These are phyloP conservation scores for Mycosphaerella arachidis DNA, from an alignment of 2,329 filamentous ascomycete species.

Conservation along the genomic window DNA sequence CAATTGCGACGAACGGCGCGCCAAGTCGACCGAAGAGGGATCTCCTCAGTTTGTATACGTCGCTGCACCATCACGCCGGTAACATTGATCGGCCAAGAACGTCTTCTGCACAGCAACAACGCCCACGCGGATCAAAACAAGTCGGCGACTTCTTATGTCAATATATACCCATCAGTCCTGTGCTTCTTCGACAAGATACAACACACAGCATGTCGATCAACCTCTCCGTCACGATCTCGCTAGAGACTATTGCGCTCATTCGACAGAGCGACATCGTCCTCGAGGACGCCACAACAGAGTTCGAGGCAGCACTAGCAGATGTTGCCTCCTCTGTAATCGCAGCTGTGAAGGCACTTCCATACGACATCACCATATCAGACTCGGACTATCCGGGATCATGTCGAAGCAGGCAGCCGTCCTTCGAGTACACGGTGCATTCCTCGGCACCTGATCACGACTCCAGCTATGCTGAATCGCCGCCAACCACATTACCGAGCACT, in stretches of 20 bases:
- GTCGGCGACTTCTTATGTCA: background rate
- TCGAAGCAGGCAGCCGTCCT: background rate
- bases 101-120: background rate
- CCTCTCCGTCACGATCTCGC: constrained; percentile 7
- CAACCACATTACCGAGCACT: background rate
- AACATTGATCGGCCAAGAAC: background rate
- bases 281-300: background rate
- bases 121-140: background rate
- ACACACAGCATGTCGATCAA: constrained; percentile 5
- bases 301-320: constrained; percentile 6
- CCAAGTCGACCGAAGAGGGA: background rate
- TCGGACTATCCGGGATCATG: background rate
- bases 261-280: background rate
- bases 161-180: background rate
- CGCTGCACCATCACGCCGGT: background rate
- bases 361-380: constrained; percentile 2
- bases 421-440: background rate
- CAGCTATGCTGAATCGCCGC: background rate
- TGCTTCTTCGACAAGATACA: background rate
- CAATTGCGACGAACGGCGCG: background rate
- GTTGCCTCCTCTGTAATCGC: constrained; percentile 14
- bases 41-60: background rate
- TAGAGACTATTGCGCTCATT: constrained; percentile 4
- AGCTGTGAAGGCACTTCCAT: constrained; percentile 11
- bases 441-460: background rate